Percentiles rank a stretch among this genome's conserved stretches.
Conservation (phyloP, 2,329 filamentous ascomycete species). For the Trichoderma oligosporum region DNA sequence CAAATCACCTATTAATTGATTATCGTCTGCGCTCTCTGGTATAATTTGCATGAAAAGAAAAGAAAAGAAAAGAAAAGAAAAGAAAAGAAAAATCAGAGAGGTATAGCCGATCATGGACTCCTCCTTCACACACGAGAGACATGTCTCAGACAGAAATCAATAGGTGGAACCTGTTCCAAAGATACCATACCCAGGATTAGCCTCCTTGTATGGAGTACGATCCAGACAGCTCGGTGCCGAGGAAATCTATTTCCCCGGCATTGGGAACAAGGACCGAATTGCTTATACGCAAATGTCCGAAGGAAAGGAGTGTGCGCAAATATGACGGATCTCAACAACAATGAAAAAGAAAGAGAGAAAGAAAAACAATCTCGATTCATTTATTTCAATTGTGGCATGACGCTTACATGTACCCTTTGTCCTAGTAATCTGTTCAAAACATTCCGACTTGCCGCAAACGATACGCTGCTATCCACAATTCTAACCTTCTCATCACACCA, state of each 20-base stretch:
- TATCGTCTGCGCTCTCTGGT: too few relatives aligned
- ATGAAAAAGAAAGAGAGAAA: neutral
- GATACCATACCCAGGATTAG: neutral
- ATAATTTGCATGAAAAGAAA: too few relatives aligned
- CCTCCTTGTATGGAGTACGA: too few relatives aligned
- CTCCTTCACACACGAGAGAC: neutral
- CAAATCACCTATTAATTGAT: too few relatives aligned
- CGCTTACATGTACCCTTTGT: neutral
- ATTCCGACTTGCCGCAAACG: neutral
- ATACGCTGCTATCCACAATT: neutral
- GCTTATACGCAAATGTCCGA: neutral
- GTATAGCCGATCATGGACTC: too few relatives aligned
- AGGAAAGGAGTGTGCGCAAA: neutral
- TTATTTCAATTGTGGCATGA: neutral
- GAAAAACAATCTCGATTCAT: neutral
- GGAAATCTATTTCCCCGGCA: too few relatives aligned
- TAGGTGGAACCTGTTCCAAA: neutral
- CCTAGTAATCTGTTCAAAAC: neutral
- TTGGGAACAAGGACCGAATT: neutral
- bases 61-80: neutral
- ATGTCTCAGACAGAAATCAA: neutral
- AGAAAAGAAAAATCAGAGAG: too few relatives aligned
- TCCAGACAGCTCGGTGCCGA: too few relatives aligned
- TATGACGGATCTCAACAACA: neutral
- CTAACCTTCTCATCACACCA: slow-evolving; percentile 13